Base-by-base conservation (phyloP, 1,284 basidiomycete genomes). In the Vanrija pseudolonga region DNA sequence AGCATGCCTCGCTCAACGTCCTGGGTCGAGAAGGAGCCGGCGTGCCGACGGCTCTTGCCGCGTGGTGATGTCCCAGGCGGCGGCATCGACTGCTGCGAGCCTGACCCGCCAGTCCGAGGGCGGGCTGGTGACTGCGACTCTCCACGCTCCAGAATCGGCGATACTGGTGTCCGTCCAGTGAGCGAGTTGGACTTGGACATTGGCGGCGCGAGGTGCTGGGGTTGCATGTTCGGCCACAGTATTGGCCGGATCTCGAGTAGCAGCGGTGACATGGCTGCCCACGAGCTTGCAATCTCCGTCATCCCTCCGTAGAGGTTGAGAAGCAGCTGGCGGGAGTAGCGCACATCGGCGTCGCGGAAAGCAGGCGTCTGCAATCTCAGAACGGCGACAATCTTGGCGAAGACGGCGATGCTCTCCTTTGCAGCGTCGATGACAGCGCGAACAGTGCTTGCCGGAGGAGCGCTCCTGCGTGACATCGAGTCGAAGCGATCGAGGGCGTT, bases 401-500 rank as follows among this genome's bases (percentile, higher is more conserved):
- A 97, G 15, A 88, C 85, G 18, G 83, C 83, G 22, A 97, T 86
- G 51, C 86, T 89, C 69, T 97, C 90, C 61, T 85, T 84, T 67
- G 92, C 92, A 32, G 84, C 85, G 68, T 91, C 86, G 17, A 97
- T 78, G 11, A 99, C 84, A 18, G 81, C 82, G 32, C 88, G 84
- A 62, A 95, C 91, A 19, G 91, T 80, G 12, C 60, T 52, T 0
- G 82, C 75, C 3, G 90, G 84, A 0, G 89, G 82, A 4, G 80
- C 66, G 5, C 73, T 80, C 57, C 85, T 83, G 57, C 87, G 83
- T 51, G 89, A 88, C 63, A 86, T 82, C 2, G 86, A 82, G 72
- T 99, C 96, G 74, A 98, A 98, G 18, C 88, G 86, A 72, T 98
- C 96, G 43, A 98, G 82, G 0, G 90, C 85, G 55, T 86, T 84